A percentile compares a stretch with the other conserved stretches of the same genome.
These are phyloP conservation scores for Penicillium sp. DNA, from an alignment of 2,329 filamentous ascomycete genomes.

Conservation along the genomic window DNA sequence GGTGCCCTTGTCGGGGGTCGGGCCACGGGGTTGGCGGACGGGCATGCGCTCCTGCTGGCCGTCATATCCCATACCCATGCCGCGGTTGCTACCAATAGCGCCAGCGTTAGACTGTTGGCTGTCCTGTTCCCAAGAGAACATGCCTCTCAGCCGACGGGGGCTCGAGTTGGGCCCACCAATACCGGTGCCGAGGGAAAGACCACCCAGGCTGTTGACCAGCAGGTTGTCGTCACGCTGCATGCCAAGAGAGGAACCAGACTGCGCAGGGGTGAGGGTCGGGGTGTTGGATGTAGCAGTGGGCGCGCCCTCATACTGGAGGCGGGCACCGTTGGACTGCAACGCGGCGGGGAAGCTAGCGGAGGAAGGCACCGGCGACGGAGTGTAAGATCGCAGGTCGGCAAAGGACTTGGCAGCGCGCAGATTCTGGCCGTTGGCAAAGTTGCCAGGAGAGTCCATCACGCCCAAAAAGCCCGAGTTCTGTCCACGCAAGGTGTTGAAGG, in stretches of 20 bases:
- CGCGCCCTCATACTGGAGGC: constrained; percentile 60
- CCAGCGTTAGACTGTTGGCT: constrained; percentile 51
- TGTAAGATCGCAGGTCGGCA: constrained; percentile 91
- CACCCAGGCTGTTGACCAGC: constrained; percentile 63
- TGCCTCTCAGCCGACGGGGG: constrained; percentile 59
- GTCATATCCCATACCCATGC: constrained; percentile 60
- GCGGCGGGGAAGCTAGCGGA: constrained; percentile 80
- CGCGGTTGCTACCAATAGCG: constrained; percentile 64
- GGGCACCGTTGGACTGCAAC: constrained; percentile 62
- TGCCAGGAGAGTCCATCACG: constrained; percentile 73
- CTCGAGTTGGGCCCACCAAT: constrained; percentile 50
- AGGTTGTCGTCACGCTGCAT: constrained; percentile 57
- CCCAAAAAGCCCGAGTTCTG: constrained; percentile 81
- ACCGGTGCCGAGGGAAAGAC: constrained; percentile 57
- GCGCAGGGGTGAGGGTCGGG: constrained; percentile 64
- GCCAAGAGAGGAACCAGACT: constrained; percentile 49
- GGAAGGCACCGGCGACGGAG: constrained; percentile 86
- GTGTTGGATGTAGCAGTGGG: constrained; percentile 62
- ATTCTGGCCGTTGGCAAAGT: constrained; percentile 69
- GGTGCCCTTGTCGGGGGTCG: constrained; percentile 59
- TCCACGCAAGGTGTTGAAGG: constrained; percentile 70
- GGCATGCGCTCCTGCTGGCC: constrained; percentile 56
- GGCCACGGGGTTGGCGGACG: constrained; percentile 62
- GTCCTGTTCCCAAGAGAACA: constrained; percentile 61
- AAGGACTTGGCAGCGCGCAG: constrained; percentile 94